Evolutionary conservation across 805 yeast species (phyloP), one percentile per base, ranked within the genome.

Genomic region (Wickerhamiella vanderwaltii): DNA sequence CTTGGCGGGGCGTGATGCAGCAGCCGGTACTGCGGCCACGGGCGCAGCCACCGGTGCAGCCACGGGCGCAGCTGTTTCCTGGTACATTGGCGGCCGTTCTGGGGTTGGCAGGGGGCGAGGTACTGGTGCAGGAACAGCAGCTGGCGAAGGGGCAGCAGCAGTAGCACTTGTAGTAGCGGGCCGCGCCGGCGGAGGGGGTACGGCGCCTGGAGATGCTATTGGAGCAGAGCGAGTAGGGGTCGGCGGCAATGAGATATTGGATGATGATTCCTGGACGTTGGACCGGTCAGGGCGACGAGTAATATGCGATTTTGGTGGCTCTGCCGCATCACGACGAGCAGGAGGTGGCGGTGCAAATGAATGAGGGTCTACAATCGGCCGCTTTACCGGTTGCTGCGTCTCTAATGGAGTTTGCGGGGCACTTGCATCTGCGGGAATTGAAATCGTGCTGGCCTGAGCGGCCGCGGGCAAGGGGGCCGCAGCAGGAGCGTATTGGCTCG

Each of bases 291-390:
- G 29, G 13, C 29, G 31, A 9, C 33, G 28, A 2, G 30, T n/a
- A 11, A 19, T 29, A 24, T 25, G 29, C 24, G 29, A 29, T 15
- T 29, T 20, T 9, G n/a, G 15, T 2, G 33, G 28, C 12, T 28
- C 34, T 15, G 33, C 24, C 23, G 15, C 24, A 9, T 29, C 26
- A 2, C 29, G 39, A 11, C 37, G 34, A 6, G 42, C 20, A 6
- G 29, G 40, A 16, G 46, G 52, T 2, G 47, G 58, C 9, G 58
- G 56, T 3, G 57, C 51, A 40, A 53, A 55, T 6, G 52, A 32
- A 17, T 43, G 25, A 1, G 58, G 54, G 23, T 52, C 53, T 2
- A 53, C 51, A 18, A 51, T 28, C 0, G 52, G 49, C 6, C 51
- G 43, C 30, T 42, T 43, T 33, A 42, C 35, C 6, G 48, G 44